phyloP scores from a whole-genome alignment of 495 filamentous ascomycete species.

The Penicillium lividum region DNA sequence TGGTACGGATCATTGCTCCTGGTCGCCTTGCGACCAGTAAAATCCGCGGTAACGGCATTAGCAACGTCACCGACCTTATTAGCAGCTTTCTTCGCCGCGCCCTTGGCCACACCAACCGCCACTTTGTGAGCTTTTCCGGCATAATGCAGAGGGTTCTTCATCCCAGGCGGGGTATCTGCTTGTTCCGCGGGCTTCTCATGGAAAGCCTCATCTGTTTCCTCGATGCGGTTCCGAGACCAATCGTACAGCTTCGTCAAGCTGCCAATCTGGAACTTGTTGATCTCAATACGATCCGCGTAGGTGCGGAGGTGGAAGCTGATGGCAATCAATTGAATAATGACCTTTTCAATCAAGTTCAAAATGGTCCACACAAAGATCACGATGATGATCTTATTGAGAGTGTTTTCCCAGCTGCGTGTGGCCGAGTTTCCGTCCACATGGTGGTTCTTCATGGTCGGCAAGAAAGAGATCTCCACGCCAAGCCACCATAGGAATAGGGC shows the following conservation, averaged over 20 bases:
- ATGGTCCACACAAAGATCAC: constrained; percentile 75
- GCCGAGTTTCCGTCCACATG: constrained; percentile 59
- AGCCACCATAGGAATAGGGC: constrained; percentile 94
- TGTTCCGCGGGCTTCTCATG: constrained; percentile 47
- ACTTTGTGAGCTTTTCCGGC: constrained; percentile 65
- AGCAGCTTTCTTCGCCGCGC: constrained; percentile 75
- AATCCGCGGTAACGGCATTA: constrained; percentile 89
- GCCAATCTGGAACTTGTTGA: constrained; percentile 87
- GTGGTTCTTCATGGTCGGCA: constrained; percentile 69
- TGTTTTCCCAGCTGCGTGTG: constrained; percentile 67
- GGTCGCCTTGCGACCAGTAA: constrained; percentile 77
- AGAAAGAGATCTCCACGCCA: constrained; percentile 67
- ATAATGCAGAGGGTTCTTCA: constrained; percentile 69
- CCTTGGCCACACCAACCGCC: constrained; percentile 68
- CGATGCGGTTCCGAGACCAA: constrained; percentile 73
- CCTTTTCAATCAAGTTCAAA: constrained; percentile 88
- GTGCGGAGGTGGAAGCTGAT: constrained; percentile 90
- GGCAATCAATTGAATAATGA: constrained; percentile 92
- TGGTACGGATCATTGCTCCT: constrained; percentile 81
- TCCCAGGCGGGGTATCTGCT: constrained; percentile 48
- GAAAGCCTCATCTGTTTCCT: constrained; percentile 71
- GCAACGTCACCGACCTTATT: constrained; percentile 85
- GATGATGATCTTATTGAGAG: constrained; percentile 85
- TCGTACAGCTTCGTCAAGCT: constrained; percentile 80
- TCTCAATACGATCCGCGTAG: constrained; percentile 86